Evolutionary conservation across 306 rosid genomes (phyloP).

Genomic region (Dalbergia oliveri): DNA sequence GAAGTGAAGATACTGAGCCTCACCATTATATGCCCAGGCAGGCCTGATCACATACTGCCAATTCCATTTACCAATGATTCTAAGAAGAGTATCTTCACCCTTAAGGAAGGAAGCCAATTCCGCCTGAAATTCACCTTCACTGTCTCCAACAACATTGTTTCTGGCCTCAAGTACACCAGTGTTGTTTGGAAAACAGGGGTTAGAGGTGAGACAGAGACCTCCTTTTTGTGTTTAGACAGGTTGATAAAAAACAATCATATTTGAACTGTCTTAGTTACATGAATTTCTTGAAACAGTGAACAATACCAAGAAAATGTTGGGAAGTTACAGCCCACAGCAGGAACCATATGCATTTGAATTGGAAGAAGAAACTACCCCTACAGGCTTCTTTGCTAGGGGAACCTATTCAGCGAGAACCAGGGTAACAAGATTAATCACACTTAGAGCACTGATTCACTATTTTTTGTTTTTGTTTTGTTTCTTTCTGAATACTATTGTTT

Average conservation of each 20-base stretch:
- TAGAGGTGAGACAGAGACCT: constrained; percentile 56
- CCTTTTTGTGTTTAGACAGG: constrained; percentile 15
- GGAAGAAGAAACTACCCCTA: constrained; percentile 87
- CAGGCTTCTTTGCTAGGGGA: constrained; percentile 87
- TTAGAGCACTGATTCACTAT: background rate
- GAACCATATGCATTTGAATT: constrained; percentile 73
- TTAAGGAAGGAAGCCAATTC: constrained; percentile 76
- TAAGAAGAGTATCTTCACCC: constrained; percentile 70
- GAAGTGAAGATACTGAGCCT: constrained; percentile 84
- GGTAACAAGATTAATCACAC: constrained; percentile 51
- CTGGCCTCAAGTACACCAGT: constrained; percentile 87
- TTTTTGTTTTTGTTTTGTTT: background rate
- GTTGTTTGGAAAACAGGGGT: constrained; percentile 82
- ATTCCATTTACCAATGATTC: constrained; percentile 64
- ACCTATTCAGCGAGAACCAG: constrained; percentile 81
- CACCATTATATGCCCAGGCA: constrained; percentile 66
- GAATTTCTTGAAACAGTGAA: constrained; percentile 69
- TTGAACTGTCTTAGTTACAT: constrained; percentile 35
- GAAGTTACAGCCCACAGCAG: constrained; percentile 83
- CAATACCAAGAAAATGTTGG: constrained; percentile 77
- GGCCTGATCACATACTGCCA: constrained; percentile 69
- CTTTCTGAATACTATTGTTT: background rate
- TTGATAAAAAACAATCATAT: background rate
- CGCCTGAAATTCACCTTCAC: constrained; percentile 67
- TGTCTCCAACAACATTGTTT: constrained; percentile 78